phyloP scores from a whole-genome alignment of 805 yeast genomes.

The Candida orba region DNA sequence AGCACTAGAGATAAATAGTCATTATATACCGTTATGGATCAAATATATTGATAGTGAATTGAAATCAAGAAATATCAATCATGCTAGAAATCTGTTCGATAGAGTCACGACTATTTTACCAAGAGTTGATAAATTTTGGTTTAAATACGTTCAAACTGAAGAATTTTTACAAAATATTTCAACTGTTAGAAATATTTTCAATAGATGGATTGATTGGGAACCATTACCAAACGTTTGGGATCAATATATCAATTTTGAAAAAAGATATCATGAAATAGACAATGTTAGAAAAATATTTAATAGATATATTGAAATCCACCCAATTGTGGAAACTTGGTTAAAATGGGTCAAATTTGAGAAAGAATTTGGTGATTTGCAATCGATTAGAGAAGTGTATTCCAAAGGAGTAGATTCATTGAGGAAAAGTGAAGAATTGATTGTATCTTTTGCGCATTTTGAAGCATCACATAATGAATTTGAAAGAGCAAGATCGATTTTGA shows the following conservation, averaged over 20 bases:
- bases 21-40: conserved; percentile 79
- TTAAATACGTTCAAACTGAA: conserved; percentile 71
- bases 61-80: conserved; percentile 65
- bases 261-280: conserved; percentile 50
- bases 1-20: conserved; percentile 68
- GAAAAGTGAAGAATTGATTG: conserved; percentile 29
- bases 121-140: conserved; percentile 81
- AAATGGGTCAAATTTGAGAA: conserved; percentile 72
- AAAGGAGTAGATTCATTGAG: conserved; percentile 50
- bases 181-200: conserved; percentile 60
- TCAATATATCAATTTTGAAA: conserved; percentile 66
- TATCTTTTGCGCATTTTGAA: conserved; percentile 70
- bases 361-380: conserved; percentile 36
- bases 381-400: conserved; percentile 59
- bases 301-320: conserved; percentile 47
- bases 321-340: conserved; percentile 55
- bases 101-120: conserved; percentile 73
- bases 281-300: conserved; percentile 54
- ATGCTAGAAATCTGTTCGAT: conserved; percentile 80
- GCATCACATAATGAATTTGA: conserved; percentile 50
- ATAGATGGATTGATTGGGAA: conserved; percentile 76
- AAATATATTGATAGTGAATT: conserved; percentile 77
- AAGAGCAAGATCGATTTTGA: conserved; percentile 53
- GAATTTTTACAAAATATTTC: conserved; percentile 62
- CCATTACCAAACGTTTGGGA: conserved; percentile 68